phyloP scores from a whole-genome alignment of 805 yeast species.

The Saccharomycopsis schoenii region DNA sequence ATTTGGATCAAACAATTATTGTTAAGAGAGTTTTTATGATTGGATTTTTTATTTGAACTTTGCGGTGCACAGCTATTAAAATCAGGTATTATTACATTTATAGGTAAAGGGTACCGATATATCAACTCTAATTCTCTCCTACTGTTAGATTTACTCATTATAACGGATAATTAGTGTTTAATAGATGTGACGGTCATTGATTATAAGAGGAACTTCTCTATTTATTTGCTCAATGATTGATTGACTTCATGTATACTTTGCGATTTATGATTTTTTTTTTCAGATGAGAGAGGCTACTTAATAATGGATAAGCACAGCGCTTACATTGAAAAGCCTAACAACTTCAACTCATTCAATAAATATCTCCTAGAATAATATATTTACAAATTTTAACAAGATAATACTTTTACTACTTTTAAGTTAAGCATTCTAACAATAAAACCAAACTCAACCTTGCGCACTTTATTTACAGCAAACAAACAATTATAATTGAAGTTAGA shows the following conservation, averaged over 20 bases:
- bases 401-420: too few relatives aligned
- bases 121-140: slow-evolving; percentile 20
- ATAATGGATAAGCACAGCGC: too few relatives aligned
- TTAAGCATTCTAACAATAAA: too few relatives aligned
- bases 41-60: slow-evolving; percentile 19
- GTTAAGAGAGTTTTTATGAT: slow-evolving; percentile 30
- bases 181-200: neutral
- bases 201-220: too few relatives aligned
- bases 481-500: neutral
- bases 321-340: too few relatives aligned
- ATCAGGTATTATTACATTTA: slow-evolving; percentile 27
- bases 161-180: neutral
- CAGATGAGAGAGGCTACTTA: too few relatives aligned
- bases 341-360: too few relatives aligned
- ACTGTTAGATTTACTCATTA: slow-evolving; percentile 16
- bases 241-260: neutral
- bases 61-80: neutral
- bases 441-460: too few relatives aligned
- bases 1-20: slow-evolving; percentile 50
- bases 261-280: too few relatives aligned
- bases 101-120: slow-evolving; percentile 50
- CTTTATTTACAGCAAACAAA: neutral
- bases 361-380: too few relatives aligned
- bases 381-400: too few relatives aligned
- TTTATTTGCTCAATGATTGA: too few relatives aligned